Percentiles rank a stretch among this genome's conserved stretches.
Evolutionary conservation across 164 flowering plant genomes (phyloP).

Genomic region (Umbellularia californica): DNA sequence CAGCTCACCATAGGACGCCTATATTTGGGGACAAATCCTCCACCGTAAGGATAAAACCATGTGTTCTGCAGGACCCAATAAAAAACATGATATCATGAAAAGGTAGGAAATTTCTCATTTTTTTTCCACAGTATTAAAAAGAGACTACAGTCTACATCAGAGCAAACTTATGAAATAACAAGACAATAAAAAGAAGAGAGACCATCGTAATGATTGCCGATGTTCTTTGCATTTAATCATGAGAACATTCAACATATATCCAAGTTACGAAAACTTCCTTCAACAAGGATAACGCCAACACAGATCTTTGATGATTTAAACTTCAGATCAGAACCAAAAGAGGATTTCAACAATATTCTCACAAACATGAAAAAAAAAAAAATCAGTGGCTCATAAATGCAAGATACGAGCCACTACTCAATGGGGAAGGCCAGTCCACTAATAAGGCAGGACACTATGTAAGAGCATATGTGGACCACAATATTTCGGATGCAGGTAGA

Average conservation of each 20-base stretch:
- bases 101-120: not conserved
- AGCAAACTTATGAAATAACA: not conserved
- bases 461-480: no score
- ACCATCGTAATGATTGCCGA: not conserved
- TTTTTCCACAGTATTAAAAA: not conserved
- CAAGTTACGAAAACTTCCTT: not conserved
- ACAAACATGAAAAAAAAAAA: no score
- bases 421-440: no score
- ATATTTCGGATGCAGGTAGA: no score
- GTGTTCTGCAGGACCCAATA: conserved; percentile 60
- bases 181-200: not conserved
- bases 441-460: no score
- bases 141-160: not conserved
- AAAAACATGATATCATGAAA: not conserved
- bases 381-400: no score
- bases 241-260: not conserved
- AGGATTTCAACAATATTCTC: no score
- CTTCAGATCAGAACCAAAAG: not conserved
- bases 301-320: not conserved
- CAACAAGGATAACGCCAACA: not conserved
- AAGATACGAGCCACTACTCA: no score
- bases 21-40: conserved; percentile 91
- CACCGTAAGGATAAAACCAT: conserved; percentile 87
- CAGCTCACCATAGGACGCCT: conserved; percentile 83
- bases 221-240: not conserved